Percentiles rank a stretch among this genome's conserved stretches.
These are phyloP conservation scores for Orbilia ellipsospora DNA, from an alignment of 2,329 filamentous ascomycete species.

Conservation along the genomic window DNA sequence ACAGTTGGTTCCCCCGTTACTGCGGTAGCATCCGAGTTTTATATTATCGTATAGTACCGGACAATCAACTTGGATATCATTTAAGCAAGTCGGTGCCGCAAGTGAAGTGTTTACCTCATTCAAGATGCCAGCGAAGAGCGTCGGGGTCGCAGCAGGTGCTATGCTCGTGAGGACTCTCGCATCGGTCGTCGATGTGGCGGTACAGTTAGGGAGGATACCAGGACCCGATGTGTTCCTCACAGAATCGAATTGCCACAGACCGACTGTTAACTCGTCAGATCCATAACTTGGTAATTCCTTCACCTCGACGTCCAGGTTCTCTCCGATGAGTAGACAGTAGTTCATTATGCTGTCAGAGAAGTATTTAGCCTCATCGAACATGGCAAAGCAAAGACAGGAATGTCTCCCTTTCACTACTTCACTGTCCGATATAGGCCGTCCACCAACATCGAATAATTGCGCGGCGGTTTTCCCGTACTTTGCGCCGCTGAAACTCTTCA, in stretches of 20 bases:
- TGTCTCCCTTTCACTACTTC: conserved; percentile 2
- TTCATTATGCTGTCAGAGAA: background rate
- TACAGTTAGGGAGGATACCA: background rate
- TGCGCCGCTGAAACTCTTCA: background rate
- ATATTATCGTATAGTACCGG: conserved; percentile 13
- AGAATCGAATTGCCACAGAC: background rate
- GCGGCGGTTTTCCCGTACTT: background rate
- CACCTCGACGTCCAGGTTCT: background rate
- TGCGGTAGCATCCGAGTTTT: background rate
- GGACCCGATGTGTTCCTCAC: background rate
- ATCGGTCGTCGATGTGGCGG: background rate
- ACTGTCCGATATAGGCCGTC: background rate
- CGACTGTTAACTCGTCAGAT: background rate
- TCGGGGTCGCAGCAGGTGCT: background rate
- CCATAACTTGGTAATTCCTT: background rate
- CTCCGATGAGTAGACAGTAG: background rate
- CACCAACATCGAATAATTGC: background rate
- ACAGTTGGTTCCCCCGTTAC: background rate
- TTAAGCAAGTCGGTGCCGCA: background rate
- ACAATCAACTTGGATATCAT: background rate
- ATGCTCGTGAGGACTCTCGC: background rate
- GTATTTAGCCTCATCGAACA: background rate
- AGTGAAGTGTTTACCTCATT: background rate
- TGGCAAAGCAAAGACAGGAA: conserved; percentile 7
- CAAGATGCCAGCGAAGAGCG: background rate